Conservation (phyloP, 2,329 filamentous ascomycete species). For the Dissoconium aciculare region DNA sequence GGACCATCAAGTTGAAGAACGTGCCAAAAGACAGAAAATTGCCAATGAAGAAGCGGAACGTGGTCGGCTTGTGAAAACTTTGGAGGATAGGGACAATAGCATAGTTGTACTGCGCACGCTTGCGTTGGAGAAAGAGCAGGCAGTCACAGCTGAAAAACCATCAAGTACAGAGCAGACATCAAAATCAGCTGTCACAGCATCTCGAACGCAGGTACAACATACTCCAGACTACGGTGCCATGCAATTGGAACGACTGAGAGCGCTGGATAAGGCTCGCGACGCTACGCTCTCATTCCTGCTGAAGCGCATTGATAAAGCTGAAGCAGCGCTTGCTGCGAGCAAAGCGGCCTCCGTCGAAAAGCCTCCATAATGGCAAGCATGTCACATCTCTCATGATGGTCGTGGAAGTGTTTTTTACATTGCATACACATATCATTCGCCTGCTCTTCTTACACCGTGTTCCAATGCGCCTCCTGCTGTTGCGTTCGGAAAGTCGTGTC, state of each 20-base stretch:
- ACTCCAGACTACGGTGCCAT: slow-evolving; percentile 29
- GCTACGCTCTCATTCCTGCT: slow-evolving; percentile 38
- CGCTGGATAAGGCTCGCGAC: slow-evolving; percentile 37
- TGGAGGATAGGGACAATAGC: slow-evolving; percentile 34
- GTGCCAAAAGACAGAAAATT: slow-evolving; percentile 21
- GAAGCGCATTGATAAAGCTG: slow-evolving; percentile 38
- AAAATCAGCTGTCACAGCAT: slow-evolving; percentile 2
- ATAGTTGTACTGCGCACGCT: slow-evolving; percentile 33
- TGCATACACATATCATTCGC: too few relatives aligned
- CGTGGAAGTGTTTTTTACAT: too few relatives aligned
- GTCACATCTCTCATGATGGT: too few relatives aligned
- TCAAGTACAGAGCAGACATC: background rate
- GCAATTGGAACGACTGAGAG: slow-evolving; percentile 27
- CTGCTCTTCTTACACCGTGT: too few relatives aligned
- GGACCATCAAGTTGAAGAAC: slow-evolving; percentile 19
- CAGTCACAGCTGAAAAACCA: slow-evolving; percentile 14
- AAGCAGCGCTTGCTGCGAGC: slow-evolving; percentile 20
- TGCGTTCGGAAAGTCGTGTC: too few relatives aligned
- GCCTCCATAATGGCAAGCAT: slow-evolving; percentile 5
- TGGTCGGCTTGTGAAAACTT: slow-evolving; percentile 27
- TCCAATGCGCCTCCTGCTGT: background rate
- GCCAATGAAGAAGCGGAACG: slow-evolving; percentile 20
- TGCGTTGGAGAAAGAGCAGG: slow-evolving; percentile 31
- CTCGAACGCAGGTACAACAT: slow-evolving; percentile 4
- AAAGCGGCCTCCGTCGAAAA: background rate